These are phyloP conservation scores for Epichloe sp. DNA, from an alignment of 2,329 filamentous ascomycete genomes.

Conservation along the genomic window DNA sequence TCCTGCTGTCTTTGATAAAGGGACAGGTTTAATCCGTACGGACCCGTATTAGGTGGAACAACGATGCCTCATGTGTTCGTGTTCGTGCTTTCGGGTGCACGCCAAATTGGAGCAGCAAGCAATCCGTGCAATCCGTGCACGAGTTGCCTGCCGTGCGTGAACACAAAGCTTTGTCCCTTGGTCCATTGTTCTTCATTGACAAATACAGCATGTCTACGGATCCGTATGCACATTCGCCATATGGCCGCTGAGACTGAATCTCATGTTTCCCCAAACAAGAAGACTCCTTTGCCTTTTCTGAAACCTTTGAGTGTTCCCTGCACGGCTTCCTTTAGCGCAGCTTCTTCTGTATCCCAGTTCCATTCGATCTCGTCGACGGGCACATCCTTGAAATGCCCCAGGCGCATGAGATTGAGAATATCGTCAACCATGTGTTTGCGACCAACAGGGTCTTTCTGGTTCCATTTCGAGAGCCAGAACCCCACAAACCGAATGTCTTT, in stretches of 20 bases:
- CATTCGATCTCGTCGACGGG: slow-evolving; percentile 75
- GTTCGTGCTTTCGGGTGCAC: too few species aligned
- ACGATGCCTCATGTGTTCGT: too few species aligned
- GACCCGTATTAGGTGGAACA: too few species aligned
- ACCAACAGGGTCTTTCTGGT: slow-evolving; percentile 55
- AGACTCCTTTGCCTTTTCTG: slow-evolving; percentile 77
- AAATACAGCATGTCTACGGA: not conserved
- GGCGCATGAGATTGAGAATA: slow-evolving; percentile 61
- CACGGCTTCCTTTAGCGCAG: slow-evolving; percentile 57
- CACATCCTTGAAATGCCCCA: slow-evolving; percentile 68
- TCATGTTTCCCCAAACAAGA: slow-evolving; percentile 58
- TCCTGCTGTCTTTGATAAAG: too few species aligned
- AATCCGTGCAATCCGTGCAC: too few species aligned
- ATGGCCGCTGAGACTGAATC: not conserved
- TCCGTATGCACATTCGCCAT: not conserved
- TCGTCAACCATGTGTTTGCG: slow-evolving; percentile 76
- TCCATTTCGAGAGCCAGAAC: slow-evolving; percentile 93
- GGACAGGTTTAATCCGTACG: too few species aligned
- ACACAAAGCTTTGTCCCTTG: too few species aligned
- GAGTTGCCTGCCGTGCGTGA: too few species aligned
- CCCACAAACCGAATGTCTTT: slow-evolving; percentile 80
- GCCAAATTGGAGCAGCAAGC: too few species aligned
- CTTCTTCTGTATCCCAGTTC: slow-evolving; percentile 66
- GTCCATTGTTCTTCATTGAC: too few species aligned
- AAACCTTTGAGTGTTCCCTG: slow-evolving; percentile 76